Evolutionary conservation across 192 early-diverging fungal species (phyloP).

Genomic region (Coemansia sp.): DNA sequence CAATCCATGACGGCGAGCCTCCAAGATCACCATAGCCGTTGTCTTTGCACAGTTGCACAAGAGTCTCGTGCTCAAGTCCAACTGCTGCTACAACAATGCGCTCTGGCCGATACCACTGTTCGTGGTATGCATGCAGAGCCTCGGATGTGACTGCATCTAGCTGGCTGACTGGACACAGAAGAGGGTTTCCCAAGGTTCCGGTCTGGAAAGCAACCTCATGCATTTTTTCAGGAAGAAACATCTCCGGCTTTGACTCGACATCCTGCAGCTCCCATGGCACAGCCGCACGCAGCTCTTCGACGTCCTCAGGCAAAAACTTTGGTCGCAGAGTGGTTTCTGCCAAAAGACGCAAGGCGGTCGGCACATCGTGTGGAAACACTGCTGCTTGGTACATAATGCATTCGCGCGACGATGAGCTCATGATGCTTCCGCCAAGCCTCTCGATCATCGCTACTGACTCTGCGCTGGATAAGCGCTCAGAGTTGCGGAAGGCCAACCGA

Average conservation of each 20-base stretch:
- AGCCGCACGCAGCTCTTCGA: slow-evolving; percentile 76
- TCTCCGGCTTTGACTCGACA: slow-evolving; percentile 79
- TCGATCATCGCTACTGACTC: slow-evolving; percentile 79
- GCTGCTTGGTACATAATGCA: slow-evolving; percentile 94
- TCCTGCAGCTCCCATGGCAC: slow-evolving; percentile 89
- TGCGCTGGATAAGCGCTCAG: slow-evolving; percentile 64
- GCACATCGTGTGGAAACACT: slow-evolving; percentile 82
- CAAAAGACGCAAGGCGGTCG: slow-evolving; percentile 70
- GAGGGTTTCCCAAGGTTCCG: slow-evolving; percentile 79
- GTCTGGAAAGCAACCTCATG: slow-evolving; percentile 80
- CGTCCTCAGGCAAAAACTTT: slow-evolving; percentile 68
- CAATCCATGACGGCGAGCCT: slow-evolving; percentile 10
- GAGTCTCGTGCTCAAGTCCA: slow-evolving; percentile 82
- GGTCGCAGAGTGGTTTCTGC: slow-evolving; percentile 82
- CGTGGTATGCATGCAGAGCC: slow-evolving; percentile 69
- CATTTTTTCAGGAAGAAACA: slow-evolving; percentile 83
- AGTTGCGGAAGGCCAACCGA: slow-evolving; percentile 92
- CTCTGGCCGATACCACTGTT: slow-evolving; percentile 86
- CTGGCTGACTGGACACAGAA: slow-evolving; percentile 70
- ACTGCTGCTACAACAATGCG: slow-evolving; percentile 88
- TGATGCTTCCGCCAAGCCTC: slow-evolving; percentile 84
- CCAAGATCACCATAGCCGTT: slow-evolving; percentile 72
- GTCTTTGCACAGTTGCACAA: slow-evolving; percentile 66
- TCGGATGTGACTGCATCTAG: slow-evolving; percentile 69
- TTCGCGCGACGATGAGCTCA: slow-evolving; percentile 88